phyloP scores from a whole-genome alignment of 768 basidiomycete species.

The Macrolepiota albuminosa region DNA sequence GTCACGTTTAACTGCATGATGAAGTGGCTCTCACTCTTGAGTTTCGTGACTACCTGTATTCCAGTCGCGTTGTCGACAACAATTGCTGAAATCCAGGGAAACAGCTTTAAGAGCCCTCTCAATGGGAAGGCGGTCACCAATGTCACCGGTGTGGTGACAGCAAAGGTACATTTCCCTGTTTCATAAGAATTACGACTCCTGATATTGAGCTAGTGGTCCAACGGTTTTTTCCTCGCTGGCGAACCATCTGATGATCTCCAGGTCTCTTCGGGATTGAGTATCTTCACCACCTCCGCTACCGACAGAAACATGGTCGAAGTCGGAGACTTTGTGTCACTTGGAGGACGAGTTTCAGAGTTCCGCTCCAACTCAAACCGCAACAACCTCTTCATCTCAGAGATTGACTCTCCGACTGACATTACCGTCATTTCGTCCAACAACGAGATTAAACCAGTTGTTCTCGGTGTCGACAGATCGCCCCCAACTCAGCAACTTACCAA shows the following conservation, averaged over 20 bases:
- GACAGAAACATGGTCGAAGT: slow-evolving; percentile 33
- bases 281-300: slow-evolving; percentile 39
- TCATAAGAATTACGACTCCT: not conserved
- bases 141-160: slow-evolving; percentile 48
- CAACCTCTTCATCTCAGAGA: slow-evolving; percentile 46
- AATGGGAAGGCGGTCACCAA: slow-evolving; percentile 38
- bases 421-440: slow-evolving; percentile 40
- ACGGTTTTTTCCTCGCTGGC: slow-evolving; percentile 46
- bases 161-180: slow-evolving; percentile 34
- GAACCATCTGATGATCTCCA: slow-evolving; percentile 39
- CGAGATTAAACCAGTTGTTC: slow-evolving; percentile 41
- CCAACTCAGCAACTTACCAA: slow-evolving; percentile 44
- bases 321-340: slow-evolving; percentile 44
- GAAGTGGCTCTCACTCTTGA: slow-evolving; percentile 25
- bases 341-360: slow-evolving; percentile 45
- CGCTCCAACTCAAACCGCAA: slow-evolving; percentile 37
- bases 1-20: slow-evolving; percentile 17
- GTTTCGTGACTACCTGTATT: slow-evolving; percentile 24
- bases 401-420: slow-evolving; percentile 40
- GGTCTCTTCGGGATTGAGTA: slow-evolving; percentile 44
- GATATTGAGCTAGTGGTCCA: slow-evolving; percentile 28
- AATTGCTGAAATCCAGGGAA: slow-evolving; percentile 52
- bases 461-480: slow-evolving; percentile 49
- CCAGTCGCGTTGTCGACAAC: slow-evolving; percentile 27
- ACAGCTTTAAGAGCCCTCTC: slow-evolving; percentile 40